Evolutionary conservation across 2,329 filamentous ascomycete genomes (phyloP).

Genomic region (Ceratocystis variospora): DNA sequence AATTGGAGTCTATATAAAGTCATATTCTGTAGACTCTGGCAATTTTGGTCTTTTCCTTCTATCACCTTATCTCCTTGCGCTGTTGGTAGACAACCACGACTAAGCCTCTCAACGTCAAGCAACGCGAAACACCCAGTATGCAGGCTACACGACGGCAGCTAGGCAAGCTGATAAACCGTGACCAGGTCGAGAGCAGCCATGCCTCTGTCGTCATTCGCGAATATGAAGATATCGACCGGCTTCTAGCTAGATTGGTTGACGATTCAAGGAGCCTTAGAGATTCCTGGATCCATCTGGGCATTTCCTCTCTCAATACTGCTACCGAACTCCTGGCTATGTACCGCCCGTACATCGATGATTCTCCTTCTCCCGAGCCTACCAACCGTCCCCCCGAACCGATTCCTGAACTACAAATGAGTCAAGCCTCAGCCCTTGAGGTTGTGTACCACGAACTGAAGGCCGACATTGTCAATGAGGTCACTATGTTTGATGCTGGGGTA

Average conservation of each 20-base stretch:
- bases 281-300: slow-evolving; percentile 59
- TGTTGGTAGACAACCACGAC: background rate
- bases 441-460: slow-evolving; percentile 56
- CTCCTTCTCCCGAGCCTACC: slow-evolving; percentile 38
- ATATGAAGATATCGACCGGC: slow-evolving; percentile 65
- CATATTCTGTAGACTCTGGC: background rate
- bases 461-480: slow-evolving; percentile 59
- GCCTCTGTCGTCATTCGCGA: slow-evolving; percentile 62
- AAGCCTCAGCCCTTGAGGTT: slow-evolving; percentile 50
- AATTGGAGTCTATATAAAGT: background rate
- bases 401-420: slow-evolving; percentile 46
- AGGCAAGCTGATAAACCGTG: slow-evolving; percentile 53
- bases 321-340: slow-evolving; percentile 60
- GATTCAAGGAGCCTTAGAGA: slow-evolving; percentile 65
- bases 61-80: background rate
- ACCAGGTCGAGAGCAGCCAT: slow-evolving; percentile 62
- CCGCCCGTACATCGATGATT: slow-evolving; percentile 54
- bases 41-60: background rate
- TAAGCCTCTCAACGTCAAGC: background rate
- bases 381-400: slow-evolving; percentile 32
- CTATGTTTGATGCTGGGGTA: slow-evolving; percentile 54
- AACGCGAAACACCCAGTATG: slow-evolving; percentile 33
- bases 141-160: slow-evolving; percentile 62
- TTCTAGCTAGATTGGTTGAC: slow-evolving; percentile 63
- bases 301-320: slow-evolving; percentile 51